phyloP scores from a whole-genome alignment of 495 filamentous ascomycete species.

The Talaromyces liani region DNA sequence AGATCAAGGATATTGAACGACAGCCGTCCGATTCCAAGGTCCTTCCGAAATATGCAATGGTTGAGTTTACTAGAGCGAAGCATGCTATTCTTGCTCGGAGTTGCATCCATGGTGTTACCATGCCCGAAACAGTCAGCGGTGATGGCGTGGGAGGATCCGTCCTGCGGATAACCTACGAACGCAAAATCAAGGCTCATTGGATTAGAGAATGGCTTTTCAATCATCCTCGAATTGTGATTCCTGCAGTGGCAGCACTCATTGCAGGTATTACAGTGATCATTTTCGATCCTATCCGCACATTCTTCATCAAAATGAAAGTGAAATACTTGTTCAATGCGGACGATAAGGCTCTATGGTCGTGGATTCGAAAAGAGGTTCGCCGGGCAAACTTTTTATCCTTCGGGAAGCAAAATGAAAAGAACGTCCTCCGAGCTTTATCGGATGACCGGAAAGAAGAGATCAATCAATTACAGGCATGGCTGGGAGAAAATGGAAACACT shows the following conservation, averaged over 20 bases:
- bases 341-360: constrained; percentile 54
- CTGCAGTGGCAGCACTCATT: constrained; percentile 67
- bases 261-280: constrained; percentile 82
- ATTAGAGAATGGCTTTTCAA: constrained; percentile 83
- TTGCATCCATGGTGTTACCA: constrained; percentile 79
- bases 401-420: constrained; percentile 51
- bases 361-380: constrained; percentile 73
- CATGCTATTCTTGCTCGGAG: constrained; percentile 83
- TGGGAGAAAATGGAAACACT: constrained; percentile 79
- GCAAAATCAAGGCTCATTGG: constrained; percentile 63
- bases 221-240: constrained; percentile 85
- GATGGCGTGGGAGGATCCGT: constrained; percentile 68
- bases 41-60: constrained; percentile 65
- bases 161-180: constrained; percentile 75
- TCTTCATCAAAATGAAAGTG: constrained; percentile 83
- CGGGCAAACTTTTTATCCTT: constrained; percentile 58
- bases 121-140: constrained; percentile 50
- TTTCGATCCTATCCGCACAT: constrained; percentile 88
- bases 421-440: constrained; percentile 74
- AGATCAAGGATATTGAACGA: constrained; percentile 68
- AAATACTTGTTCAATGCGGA: constrained; percentile 66
- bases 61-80: constrained; percentile 65
- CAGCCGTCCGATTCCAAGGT: constrained; percentile 81
- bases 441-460: constrained; percentile 78
- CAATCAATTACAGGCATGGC: constrained; percentile 72